Evolutionary conservation across 1,139 yeast genomes (phyloP).

Genomic region (Geotrichum bryndzae): DNA sequence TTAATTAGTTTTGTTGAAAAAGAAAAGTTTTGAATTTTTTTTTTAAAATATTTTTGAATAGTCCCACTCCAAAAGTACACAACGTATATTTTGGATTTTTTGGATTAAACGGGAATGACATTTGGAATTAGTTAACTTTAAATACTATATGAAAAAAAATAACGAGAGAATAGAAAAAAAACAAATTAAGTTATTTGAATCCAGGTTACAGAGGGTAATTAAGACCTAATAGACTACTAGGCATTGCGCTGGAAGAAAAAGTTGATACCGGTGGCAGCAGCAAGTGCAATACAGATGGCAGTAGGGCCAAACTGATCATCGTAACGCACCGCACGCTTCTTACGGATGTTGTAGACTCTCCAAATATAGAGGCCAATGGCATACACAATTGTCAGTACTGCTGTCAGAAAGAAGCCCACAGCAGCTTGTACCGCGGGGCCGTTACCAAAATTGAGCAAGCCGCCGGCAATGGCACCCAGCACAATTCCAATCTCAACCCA

Average conservation of each 20-base stretch:
- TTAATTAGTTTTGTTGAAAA: too few species aligned
- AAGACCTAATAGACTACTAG: background rate
- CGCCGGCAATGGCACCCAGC: constrained; percentile 90
- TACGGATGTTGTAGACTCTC: constrained; percentile 78
- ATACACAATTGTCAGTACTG: constrained; percentile 65
- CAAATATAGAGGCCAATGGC: constrained; percentile 71
- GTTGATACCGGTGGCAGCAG: constrained; percentile 65
- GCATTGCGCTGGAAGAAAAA: constrained; percentile 43
- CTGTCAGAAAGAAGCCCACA: constrained; percentile 79
- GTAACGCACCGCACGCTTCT: constrained; percentile 73
- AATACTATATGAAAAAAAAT: background rate
- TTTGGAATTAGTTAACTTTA: background rate
- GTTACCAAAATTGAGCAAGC: constrained; percentile 88
- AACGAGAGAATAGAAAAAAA: background rate
- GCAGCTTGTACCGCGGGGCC: constrained; percentile 71
- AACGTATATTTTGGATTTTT: background rate
- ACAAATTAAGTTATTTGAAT: background rate
- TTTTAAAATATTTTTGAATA: too few species aligned
- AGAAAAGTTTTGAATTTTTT: too few species aligned
- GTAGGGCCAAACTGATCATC: constrained; percentile 89
- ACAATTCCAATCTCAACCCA: constrained; percentile 96
- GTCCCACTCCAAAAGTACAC: too few species aligned
- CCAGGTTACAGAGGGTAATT: background rate
- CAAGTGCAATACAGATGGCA: constrained; percentile 67
- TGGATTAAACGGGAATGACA: background rate